These are phyloP conservation scores for Parietaria judaica DNA, from an alignment of 306 rosid genomes.

Conservation along the genomic window DNA sequence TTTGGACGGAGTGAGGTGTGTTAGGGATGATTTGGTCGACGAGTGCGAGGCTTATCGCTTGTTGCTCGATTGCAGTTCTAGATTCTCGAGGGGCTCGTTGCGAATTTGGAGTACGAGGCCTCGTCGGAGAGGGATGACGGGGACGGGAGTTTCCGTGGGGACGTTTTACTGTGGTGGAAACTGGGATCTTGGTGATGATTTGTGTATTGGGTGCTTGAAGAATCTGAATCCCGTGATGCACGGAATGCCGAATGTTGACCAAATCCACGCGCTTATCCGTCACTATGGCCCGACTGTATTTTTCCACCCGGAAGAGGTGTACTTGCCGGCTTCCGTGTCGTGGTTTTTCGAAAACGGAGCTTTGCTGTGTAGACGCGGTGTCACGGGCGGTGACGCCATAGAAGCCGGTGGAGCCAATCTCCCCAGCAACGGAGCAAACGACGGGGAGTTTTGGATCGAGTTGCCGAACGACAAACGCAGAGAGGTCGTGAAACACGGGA, in stretches of 20 bases:
- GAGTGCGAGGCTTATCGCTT: slow-evolving; percentile 46
- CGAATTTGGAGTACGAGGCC: slow-evolving; percentile 63
- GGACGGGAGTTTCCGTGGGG: slow-evolving; percentile 64
- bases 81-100: slow-evolving; percentile 31
- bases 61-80: slow-evolving; percentile 29
- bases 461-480: slow-evolving; percentile 50
- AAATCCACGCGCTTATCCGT: slow-evolving; percentile 66
- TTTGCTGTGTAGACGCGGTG: slow-evolving; percentile 38
- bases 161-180: slow-evolving; percentile 50
- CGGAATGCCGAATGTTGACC: slow-evolving; percentile 65
- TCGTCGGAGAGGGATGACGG: slow-evolving; percentile 49
- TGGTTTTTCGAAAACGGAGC: slow-evolving; percentile 82
- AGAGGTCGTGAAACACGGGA: slow-evolving; percentile 46
- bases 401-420: slow-evolving; percentile 58
- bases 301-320: slow-evolving; percentile 75
- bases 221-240: slow-evolving; percentile 40
- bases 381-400: slow-evolving; percentile 42
- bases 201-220: slow-evolving; percentile 68
- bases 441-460: slow-evolving; percentile 75
- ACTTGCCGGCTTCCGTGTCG: slow-evolving; percentile 86
- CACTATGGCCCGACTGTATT: slow-evolving; percentile 85
- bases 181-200: slow-evolving; percentile 40
- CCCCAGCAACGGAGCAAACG: slow-evolving; percentile 62
- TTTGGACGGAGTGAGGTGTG: slow-evolving; percentile 64
- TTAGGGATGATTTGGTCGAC: slow-evolving; percentile 68